Evolutionary conservation across 2,329 filamentous ascomycete species (phyloP).

Genomic region (Sporothrix schenckii): DNA sequence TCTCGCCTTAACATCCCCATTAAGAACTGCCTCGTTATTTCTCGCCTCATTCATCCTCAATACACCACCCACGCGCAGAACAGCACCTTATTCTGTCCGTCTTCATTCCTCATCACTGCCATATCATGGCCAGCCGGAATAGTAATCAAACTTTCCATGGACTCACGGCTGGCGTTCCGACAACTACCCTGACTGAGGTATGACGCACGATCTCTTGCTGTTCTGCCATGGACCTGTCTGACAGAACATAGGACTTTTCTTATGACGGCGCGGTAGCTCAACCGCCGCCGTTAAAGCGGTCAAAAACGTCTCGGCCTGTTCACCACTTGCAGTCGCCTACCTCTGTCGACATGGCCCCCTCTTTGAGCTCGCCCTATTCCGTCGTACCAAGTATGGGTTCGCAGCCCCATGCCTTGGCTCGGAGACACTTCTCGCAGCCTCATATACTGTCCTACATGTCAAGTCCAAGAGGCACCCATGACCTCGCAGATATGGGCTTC

Average conservation of each 20-base stretch:
- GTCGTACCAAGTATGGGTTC: neutral
- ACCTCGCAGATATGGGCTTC: neutral
- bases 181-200: neutral
- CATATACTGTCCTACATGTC: neutral
- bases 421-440: conserved; percentile 17
- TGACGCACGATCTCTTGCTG: neutral
- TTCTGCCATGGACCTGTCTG: neutral
- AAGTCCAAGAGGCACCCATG: neutral
- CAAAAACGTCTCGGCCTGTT: conserved; percentile 22
- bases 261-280: neutral
- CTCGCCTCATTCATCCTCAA: conserved; percentile 18
- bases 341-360: conserved; percentile 23
- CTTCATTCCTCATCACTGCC: neutral
- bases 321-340: neutral
- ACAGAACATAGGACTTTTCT: neutral
- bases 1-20: neutral
- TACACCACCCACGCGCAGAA: neutral
- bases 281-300: conserved; percentile 30
- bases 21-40: neutral
- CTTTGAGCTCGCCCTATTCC: conserved; percentile 25
- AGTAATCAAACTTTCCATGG: neutral
- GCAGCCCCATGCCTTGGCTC: neutral
- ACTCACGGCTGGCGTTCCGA: neutral
- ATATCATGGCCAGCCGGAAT: conserved; percentile 1
- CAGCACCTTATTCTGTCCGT: neutral